A percentile compares a stretch with the other conserved stretches of the same genome.
These are phyloP conservation scores for Septoria linicola DNA, from an alignment of 2,329 filamentous ascomycete species.

Conservation along the genomic window DNA sequence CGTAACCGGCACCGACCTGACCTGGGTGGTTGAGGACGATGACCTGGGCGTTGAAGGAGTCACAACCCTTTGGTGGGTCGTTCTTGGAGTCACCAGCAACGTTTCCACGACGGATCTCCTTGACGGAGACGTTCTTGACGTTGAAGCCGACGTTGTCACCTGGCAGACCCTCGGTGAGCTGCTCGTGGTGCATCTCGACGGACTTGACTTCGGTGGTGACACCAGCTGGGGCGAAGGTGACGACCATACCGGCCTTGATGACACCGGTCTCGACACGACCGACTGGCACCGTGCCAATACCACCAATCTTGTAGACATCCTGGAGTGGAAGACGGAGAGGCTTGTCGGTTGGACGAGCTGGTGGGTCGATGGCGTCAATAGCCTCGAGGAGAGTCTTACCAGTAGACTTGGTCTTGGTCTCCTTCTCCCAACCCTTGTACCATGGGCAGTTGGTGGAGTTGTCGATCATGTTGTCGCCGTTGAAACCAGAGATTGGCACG, in stretches of 20 bases:
- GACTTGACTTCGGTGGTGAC: conserved; percentile 99
- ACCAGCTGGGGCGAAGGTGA: conserved; percentile 97
- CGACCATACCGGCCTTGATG: conserved; percentile 84
- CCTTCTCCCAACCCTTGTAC: conserved; percentile 99
- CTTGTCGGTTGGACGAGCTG: conserved; percentile 95
- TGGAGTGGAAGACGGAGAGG: conserved; percentile 99
- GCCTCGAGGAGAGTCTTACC: conserved; percentile 99
- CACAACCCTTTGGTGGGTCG: conserved; percentile 85
- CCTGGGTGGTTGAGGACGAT: conserved; percentile 99
- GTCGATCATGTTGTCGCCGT: conserved; percentile 99
- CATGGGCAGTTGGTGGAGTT: conserved; percentile 90
- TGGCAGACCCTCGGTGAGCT: conserved; percentile 89
- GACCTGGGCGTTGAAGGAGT: conserved; percentile 99
- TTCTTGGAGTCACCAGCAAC: conserved; percentile 99
- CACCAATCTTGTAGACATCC: conserved; percentile 99
- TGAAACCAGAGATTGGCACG: conserved; percentile 99
- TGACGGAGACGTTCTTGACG: conserved; percentile 99
- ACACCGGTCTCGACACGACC: conserved; percentile 99
- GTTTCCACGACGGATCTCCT: conserved; percentile 99
- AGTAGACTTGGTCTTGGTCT: conserved; percentile 82
- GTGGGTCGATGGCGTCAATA: conserved; percentile 93
- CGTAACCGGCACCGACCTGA: conserved; percentile 98
- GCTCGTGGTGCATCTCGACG: conserved; percentile 99
- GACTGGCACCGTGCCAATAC: conserved; percentile 99
- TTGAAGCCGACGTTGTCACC: conserved; percentile 99